These are phyloP conservation scores for Pythium insidiosum DNA, from an alignment of 352 stramenopile species.

Conservation along the genomic window DNA sequence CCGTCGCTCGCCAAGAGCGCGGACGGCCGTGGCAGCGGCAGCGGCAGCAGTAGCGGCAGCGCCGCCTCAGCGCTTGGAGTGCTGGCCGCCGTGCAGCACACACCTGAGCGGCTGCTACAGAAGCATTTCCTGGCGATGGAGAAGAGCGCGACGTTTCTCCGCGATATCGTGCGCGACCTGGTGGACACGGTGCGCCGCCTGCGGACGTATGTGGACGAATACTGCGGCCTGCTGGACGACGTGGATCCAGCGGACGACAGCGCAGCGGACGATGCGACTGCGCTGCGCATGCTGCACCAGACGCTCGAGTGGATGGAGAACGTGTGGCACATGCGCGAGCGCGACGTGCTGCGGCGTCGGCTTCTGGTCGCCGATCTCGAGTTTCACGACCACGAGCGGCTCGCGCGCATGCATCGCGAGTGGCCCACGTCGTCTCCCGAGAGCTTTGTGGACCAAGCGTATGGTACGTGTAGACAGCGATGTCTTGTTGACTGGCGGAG, in stretches of 20 bases:
- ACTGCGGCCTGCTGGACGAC: conserved; percentile 21
- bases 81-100: conserved; percentile 25
- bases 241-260: conserved; percentile 8
- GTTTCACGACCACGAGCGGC: conserved; percentile 32
- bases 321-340: conserved; percentile 57
- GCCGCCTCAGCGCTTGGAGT: conserved; percentile 28
- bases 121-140: conserved; percentile 67
- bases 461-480: conserved; percentile 24
- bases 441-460: conserved; percentile 40
- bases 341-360: conserved; percentile 49
- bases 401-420: conserved; percentile 28
- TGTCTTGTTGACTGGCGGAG: neutral
- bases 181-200: conserved; percentile 34
- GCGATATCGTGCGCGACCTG: conserved; percentile 40
- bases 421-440: conserved; percentile 27
- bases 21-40: neutral
- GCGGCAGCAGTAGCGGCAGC: neutral
- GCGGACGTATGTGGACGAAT: conserved; percentile 25
- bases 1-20: conserved; percentile 24
- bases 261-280: neutral
- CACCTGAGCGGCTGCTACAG: conserved; percentile 32
- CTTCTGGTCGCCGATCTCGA: conserved; percentile 39
- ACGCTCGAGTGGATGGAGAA: conserved; percentile 74
- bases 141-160: conserved; percentile 49
- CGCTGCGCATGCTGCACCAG: conserved; percentile 4